Conservation (phyloP, 2,329 filamentous ascomycete genomes). For the Aspergillus sp. region DNA sequence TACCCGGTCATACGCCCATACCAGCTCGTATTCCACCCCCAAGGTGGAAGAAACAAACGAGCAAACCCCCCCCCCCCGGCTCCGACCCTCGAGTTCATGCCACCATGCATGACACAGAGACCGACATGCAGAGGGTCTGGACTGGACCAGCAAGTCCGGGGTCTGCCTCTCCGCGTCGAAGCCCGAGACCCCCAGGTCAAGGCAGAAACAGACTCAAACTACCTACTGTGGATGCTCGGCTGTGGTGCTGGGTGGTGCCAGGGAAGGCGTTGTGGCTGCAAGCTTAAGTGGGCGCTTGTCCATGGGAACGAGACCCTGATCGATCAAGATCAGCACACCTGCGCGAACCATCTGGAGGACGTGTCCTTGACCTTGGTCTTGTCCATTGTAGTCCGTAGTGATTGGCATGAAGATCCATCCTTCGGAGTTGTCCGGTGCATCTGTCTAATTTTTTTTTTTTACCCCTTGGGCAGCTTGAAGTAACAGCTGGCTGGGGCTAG, state of each 20-base stretch:
- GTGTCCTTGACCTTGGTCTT: no score
- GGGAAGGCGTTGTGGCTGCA: slow-evolving; percentile 9
- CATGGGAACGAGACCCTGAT: not conserved
- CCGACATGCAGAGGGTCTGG: not conserved
- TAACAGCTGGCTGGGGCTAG: no score
- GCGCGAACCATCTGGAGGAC: no score
- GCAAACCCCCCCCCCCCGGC: not conserved
- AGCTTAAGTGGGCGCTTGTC: not conserved
- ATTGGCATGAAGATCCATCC: no score
- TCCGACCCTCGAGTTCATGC: not conserved
- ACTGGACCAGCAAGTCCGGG: not conserved
- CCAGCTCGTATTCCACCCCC: not conserved
- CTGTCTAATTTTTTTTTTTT: no score
- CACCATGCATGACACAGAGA: not conserved
- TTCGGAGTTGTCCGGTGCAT: no score
- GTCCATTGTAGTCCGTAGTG: no score
- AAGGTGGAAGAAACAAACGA: not conserved
- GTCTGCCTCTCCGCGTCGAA: not conserved
- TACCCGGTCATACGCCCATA: no score
- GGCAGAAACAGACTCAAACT: no score
- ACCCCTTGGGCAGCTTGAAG: no score
- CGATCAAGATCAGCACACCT: not conserved
- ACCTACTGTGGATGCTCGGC: not conserved
- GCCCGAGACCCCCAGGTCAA: no score
- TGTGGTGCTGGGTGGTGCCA: slow-evolving; percentile 3